Conservation (phyloP, 176 grass and related monocot species). For the Alloteropsis semialata region DNA sequence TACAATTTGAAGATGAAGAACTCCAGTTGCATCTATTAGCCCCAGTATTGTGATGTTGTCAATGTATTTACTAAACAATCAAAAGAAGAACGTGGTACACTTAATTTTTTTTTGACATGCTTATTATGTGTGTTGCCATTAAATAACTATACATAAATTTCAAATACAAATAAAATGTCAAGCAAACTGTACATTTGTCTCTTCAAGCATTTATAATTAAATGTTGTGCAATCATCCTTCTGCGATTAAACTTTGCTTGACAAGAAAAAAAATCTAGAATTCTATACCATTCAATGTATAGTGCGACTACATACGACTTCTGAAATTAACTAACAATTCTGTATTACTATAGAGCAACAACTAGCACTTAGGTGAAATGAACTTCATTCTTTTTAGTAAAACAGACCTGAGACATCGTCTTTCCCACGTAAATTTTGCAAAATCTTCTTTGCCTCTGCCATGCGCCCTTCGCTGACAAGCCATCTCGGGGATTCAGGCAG, state of each 20-base stretch:
- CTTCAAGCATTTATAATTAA: background rate
- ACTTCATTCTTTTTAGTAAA: background rate
- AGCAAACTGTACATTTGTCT: background rate
- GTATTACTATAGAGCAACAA: background rate
- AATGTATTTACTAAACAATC: background rate
- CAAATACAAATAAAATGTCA: background rate
- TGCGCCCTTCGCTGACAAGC: conserved; percentile 88
- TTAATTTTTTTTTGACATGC: background rate
- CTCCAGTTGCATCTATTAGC: background rate
- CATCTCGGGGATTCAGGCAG: conserved; percentile 92
- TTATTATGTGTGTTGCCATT: background rate
- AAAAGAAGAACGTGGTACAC: background rate
- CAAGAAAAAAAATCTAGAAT: background rate
- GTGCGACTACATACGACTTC: background rate
- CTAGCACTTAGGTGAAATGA: background rate
- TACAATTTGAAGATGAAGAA: background rate
- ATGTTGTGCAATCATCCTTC: background rate
- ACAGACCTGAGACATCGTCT: conserved; percentile 90
- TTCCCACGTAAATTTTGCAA: conserved; percentile 69
- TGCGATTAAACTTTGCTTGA: background rate
- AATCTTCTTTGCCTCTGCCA: conserved; percentile 79
- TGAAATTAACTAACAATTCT: background rate
- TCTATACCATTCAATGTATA: background rate
- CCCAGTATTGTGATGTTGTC: background rate
- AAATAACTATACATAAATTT: background rate